phyloP scores from a whole-genome alignment of 78 protist genomes.

The Polysphondylium violaceum region DNA sequence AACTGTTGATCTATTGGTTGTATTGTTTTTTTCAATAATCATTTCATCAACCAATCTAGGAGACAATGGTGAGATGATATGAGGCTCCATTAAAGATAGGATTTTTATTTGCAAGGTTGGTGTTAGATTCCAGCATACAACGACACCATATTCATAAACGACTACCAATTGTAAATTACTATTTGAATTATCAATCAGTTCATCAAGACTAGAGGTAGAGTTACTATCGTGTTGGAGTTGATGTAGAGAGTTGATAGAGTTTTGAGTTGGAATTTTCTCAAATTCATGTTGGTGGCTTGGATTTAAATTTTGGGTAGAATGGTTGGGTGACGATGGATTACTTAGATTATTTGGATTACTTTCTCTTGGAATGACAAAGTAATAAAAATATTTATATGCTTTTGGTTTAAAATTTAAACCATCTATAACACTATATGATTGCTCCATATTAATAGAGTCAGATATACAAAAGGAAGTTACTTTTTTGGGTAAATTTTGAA shows the following conservation, averaged over 20 bases:
- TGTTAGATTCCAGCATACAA: constrained; percentile 51
- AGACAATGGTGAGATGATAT: background rate
- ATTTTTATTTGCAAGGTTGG: background rate
- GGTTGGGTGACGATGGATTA: background rate
- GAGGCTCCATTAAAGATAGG: constrained; percentile 4
- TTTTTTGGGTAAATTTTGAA: constrained; percentile 1
- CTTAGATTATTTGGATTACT: background rate
- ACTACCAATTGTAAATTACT: background rate
- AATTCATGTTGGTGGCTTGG: background rate
- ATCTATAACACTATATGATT: background rate
- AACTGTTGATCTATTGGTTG: background rate
- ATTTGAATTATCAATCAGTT: background rate
- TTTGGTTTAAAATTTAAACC: constrained; percentile 9
- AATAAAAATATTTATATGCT: background rate
- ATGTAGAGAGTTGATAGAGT: background rate
- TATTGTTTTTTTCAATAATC: background rate
- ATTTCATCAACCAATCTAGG: constrained; percentile 47
- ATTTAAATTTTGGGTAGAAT: background rate
- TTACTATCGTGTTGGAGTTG: background rate
- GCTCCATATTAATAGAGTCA: constrained; percentile 1
- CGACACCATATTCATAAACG: constrained; percentile 44
- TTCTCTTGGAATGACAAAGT: background rate
- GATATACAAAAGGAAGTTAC: constrained; percentile 20
- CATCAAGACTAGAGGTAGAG: background rate
- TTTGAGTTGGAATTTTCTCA: background rate